Percentiles rank a stretch among this genome's conserved stretches.
Conservation (phyloP, 441 rosid species). For the Syzygium malaccense region DNA sequence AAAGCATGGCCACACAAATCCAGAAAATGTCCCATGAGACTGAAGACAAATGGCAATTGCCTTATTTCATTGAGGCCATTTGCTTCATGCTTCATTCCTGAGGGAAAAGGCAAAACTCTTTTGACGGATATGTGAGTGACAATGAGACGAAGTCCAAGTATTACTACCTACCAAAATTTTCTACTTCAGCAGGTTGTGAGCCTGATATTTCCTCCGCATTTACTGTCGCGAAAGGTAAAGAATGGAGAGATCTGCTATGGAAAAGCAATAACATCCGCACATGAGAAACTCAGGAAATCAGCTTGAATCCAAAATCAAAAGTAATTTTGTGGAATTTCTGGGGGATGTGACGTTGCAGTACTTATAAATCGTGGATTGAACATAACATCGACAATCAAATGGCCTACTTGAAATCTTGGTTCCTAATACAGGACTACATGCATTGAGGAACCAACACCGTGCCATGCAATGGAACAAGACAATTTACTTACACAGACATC, state of each 20-base stretch:
- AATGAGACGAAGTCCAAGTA: neutral
- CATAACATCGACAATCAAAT: neutral
- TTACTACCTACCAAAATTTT: slow-evolving; percentile 58
- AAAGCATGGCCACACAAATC: neutral
- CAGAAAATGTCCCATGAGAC: neutral
- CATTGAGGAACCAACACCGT: neutral
- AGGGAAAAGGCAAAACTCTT: neutral
- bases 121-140: neutral
- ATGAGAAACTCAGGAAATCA: neutral
- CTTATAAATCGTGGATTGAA: neutral
- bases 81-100: neutral
- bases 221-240: slow-evolving; percentile 76
- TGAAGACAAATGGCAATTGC: neutral
- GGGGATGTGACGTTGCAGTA: neutral
- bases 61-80: neutral
- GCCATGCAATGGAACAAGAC: neutral
- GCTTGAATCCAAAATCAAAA: neutral
- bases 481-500: neutral
- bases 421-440: neutral
- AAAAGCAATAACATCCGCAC: neutral
- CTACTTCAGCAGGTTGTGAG: slow-evolving; percentile 78
- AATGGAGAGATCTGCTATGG: slow-evolving; percentile 46
- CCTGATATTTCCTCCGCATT: slow-evolving; percentile 81
- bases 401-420: neutral
- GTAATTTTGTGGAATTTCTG: neutral